Percentiles rank a stretch among this genome's conserved stretches.
phyloP scores from a whole-genome alignment of 2,329 filamentous ascomycete genomes.

The Setomelanomma holmii region DNA sequence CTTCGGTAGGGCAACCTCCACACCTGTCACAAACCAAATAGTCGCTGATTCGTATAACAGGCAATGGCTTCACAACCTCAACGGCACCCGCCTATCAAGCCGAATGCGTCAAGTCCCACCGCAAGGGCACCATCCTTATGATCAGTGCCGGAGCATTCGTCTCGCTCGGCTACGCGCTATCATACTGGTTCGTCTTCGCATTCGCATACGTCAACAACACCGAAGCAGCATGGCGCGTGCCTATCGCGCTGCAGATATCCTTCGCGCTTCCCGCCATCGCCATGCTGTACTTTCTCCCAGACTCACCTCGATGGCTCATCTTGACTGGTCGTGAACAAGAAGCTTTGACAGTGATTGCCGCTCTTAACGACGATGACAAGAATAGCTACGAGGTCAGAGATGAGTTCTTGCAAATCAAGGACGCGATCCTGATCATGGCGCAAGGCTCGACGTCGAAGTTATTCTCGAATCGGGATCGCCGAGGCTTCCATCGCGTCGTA shows the following conservation, averaged over 20 bases:
- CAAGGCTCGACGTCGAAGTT: constrained; percentile 32
- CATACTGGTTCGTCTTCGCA: constrained; percentile 63
- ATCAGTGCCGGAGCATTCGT: constrained; percentile 60
- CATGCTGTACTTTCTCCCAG: constrained; percentile 59
- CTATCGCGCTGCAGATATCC: constrained; percentile 64
- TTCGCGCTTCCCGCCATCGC: constrained; percentile 63
- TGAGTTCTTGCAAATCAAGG: constrained; percentile 52
- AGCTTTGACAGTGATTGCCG: constrained; percentile 40
- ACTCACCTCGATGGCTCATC: constrained; percentile 66
- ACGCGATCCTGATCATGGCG: constrained; percentile 40
- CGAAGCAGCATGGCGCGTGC: constrained; percentile 59
- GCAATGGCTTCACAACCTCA: constrained; percentile 61
- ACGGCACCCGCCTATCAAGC: constrained; percentile 62
- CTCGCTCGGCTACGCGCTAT: constrained; percentile 56
- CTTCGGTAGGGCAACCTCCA: constrained; percentile 56
- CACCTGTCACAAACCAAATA: too few relatives aligned
- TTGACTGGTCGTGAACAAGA: constrained; percentile 61
- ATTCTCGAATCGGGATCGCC: constrained; percentile 44
- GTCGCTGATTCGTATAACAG: constrained; percentile 32
- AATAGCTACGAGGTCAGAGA: constrained; percentile 37
- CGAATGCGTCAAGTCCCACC: constrained; percentile 54
- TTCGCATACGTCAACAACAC: constrained; percentile 53
- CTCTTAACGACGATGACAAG: constrained; percentile 36
- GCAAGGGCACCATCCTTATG: constrained; percentile 56
- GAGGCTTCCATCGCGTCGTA: constrained; percentile 51